Evolutionary conservation across 352 stramenopile genomes (phyloP).

Genomic region (Pythium insidiosum): DNA sequence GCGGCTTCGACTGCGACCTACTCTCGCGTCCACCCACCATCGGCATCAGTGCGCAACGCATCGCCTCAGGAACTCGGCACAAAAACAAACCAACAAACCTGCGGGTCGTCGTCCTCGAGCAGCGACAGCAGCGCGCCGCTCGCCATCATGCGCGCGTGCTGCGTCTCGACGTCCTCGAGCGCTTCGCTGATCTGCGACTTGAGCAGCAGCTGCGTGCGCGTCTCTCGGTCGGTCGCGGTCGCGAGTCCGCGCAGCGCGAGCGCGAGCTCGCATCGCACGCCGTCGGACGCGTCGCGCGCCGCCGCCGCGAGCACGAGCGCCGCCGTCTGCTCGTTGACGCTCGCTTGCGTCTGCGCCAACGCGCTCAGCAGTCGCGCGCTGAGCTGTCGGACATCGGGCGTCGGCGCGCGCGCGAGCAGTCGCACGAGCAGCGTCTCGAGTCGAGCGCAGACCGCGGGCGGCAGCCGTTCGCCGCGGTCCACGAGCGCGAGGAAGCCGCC

Average conservation of each 20-base stretch:
- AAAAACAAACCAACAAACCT: slow-evolving; percentile 9
- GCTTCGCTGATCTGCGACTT: slow-evolving; percentile 52
- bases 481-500: slow-evolving; percentile 42
- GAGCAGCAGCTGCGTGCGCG: slow-evolving; percentile 32
- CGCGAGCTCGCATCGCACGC: slow-evolving; percentile 32
- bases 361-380: neutral
- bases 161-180: slow-evolving; percentile 22
- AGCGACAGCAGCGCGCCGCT: slow-evolving; percentile 51
- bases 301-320: slow-evolving; percentile 1
- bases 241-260: slow-evolving; percentile 19
- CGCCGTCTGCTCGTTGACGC: slow-evolving; percentile 1
- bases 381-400: slow-evolving; percentile 2
- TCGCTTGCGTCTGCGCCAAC: neutral
- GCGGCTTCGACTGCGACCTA: too few relatives aligned
- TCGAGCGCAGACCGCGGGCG: neutral
- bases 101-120: slow-evolving; percentile 33
- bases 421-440: slow-evolving; percentile 27
- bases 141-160: slow-evolving; percentile 48
- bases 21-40: neutral
- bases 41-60: neutral
- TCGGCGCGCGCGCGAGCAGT: slow-evolving; percentile 11
- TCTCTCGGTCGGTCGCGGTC: neutral
- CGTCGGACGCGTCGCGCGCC: slow-evolving; percentile 14
- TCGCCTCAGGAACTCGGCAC: too few relatives aligned
- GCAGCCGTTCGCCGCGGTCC: slow-evolving; percentile 22